Conservation (phyloP, 1,139 yeast species). For the Kluyveromyces sp. region DNA sequence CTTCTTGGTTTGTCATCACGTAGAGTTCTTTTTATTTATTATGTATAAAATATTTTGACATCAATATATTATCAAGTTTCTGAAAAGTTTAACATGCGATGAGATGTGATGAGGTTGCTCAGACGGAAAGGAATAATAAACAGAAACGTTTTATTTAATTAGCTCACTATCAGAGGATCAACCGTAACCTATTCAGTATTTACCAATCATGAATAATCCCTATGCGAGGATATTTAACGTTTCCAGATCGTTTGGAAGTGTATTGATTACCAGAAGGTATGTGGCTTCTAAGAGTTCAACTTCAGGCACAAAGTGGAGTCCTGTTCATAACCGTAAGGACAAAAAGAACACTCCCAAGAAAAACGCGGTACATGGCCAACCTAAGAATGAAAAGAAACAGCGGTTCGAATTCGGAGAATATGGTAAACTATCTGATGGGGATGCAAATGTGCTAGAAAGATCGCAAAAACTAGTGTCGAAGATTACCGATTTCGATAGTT, state of each 20-base stretch:
- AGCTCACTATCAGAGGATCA: too few relatives aligned
- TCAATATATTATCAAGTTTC: too few relatives aligned
- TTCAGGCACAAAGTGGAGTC: background rate
- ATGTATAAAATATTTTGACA: too few relatives aligned
- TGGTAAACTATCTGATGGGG: conserved; percentile 22
- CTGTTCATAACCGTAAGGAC: background rate
- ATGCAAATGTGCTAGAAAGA: conserved; percentile 8
- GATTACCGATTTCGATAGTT: conserved; percentile 53
- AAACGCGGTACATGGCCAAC: conserved; percentile 1
- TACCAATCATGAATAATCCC: too few relatives aligned
- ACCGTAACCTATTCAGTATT: too few relatives aligned
- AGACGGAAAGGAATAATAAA: too few relatives aligned
- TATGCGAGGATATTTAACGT: background rate
- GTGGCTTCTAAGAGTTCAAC: background rate
- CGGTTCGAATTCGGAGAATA: conserved; percentile 15
- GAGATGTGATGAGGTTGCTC: background rate
- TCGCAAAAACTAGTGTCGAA: conserved; percentile 33
- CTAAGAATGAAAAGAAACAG: background rate
- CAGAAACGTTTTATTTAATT: too few relatives aligned
- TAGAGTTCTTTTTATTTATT: background rate
- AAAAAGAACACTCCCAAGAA: background rate
- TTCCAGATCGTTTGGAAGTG: background rate
- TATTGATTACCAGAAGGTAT: background rate
- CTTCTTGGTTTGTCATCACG: background rate
- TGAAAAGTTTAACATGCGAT: background rate